Evolutionary conservation across 257 asterid species (phyloP), one percentile per base, ranked within the genome.

Genomic region (Cinchona pubescens): DNA sequence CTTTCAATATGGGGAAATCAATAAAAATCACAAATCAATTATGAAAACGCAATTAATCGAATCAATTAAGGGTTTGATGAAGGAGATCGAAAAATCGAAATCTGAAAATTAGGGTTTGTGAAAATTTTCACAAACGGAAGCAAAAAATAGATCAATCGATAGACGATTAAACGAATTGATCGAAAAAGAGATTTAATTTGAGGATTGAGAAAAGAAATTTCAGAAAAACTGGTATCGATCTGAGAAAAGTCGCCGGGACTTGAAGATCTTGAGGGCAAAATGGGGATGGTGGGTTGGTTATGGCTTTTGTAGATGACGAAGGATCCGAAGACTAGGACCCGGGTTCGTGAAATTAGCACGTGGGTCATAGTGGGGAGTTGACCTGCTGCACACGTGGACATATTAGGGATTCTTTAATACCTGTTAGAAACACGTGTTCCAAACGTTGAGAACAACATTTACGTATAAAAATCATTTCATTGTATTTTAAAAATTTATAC

Each of bases 231-330:
- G 67, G 51, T 75, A 64, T 76, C 77, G 76, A 80, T 76, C 62
- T 43, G 27, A 7, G 56, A 48, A 55, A 43, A 76, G 48, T 67
- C 76, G 65, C 78, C 75, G 79, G 81, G 81, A 73, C 77, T 79
- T 61, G 73, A 76, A 61, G 40, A 69, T 55, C 72, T 72, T 40
- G 79, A 62, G 80, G 74, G 73, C 78, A 85, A 84, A 77, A 67
- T 77, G 42, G 40, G 42, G 53, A 72, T 55, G 80, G 79, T 65
- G 76, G 35, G 70, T 80, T 76, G 73, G 84, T 86, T 76, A n/a
- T n/a, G n/a, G 86, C 67, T 68, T 86, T 85, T 80, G 91, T 85
- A 85, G 89, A 73, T 73, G 34, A 71, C 69, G 70, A 74, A 78
- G 81, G 90, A 83, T 77, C 88, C 90, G 88, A 83, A 68, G 29